phyloP scores from a whole-genome alignment of 176 grass and related monocot species.

The Carex littledalei region DNA sequence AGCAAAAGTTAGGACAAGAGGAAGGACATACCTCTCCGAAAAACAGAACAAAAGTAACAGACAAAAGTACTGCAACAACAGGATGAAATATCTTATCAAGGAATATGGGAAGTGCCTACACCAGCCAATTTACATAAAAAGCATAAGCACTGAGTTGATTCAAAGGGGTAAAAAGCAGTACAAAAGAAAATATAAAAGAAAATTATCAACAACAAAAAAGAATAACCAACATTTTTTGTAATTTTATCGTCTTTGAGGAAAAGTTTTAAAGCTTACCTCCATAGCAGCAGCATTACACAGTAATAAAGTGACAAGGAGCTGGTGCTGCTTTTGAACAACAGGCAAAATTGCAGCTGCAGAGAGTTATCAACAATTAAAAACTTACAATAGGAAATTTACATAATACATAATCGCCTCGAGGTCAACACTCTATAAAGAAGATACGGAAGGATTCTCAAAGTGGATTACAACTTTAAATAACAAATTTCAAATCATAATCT shows the following conservation, averaged over 20 bases:
- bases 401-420: neutral
- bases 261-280: constrained; percentile 56
- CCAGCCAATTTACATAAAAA: constrained; percentile 18
- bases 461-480: neutral
- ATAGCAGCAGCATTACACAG: constrained; percentile 86
- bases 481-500: neutral
- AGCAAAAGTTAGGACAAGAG: neutral
- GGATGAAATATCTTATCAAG: constrained; percentile 98
- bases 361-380: neutral
- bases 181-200: neutral
- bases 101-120: constrained; percentile 96
- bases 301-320: constrained; percentile 95
- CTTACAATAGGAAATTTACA: neutral
- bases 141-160: neutral
- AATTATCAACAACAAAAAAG: neutral
- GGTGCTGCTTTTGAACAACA: constrained; percentile 99
- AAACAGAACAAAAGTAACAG: constrained; percentile 94
- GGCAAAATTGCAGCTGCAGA: constrained; percentile 82
- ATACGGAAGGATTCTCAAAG: neutral
- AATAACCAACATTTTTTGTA: neutral
- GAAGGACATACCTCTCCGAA: constrained; percentile 75
- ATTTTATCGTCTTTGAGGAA: neutral
- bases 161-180: neutral
- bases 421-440: neutral
- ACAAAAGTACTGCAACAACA: constrained; percentile 88